Evolutionary conservation across 352 stramenopile genomes (phyloP), one percentile per base, ranked within the genome.

Genomic region (Saprolegnia diclina): DNA sequence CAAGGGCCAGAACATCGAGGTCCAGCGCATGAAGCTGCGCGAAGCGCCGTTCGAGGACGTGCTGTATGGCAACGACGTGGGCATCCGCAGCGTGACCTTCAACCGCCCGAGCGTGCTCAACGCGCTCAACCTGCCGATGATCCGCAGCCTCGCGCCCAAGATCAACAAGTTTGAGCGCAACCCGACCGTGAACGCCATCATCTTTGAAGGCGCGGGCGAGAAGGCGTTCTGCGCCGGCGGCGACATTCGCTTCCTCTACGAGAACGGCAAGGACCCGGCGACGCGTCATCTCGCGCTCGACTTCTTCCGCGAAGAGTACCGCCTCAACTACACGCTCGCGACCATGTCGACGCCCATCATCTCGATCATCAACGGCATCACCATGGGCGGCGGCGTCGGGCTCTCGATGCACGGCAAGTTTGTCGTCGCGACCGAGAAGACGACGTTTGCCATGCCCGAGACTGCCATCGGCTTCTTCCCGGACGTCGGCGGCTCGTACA

Each of bases 401-500:
- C 75, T 99, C 37, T 98, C 93, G 14, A 90, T 99, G 72, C 93
- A 99, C 80, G 96, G 96, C 66, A 94, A 94, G 71, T 98, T 98
- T 72, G 82, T 98, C 18, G 82, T 99, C 21, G 94, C 96, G 9
- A 99, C 97, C 1, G 94, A 99, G 78, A 94, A 97, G 74, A 98
- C 96, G 48, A 35, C 98, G 1, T 99, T 99, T 74, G 93, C 96
- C n/a, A 99, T 99, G 97, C 97, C 97, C 7, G 97, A 99, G 85
- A 98, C 89, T 13, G 94, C 88, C 9, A 98, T 99, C 72, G 97
- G 97, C 7, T 94, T 99, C 62, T 98, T 99, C 75, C 97, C 97
- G 11, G 97, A 99, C 79, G 96, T 99, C 32, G 97, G 97, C 42
- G 89, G 78, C 6, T 96, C 90, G 46, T 90, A 97, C 76, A 74